Conservation (phyloP, 176 grass and related monocot genomes). For the Carex cristatella region DNA sequence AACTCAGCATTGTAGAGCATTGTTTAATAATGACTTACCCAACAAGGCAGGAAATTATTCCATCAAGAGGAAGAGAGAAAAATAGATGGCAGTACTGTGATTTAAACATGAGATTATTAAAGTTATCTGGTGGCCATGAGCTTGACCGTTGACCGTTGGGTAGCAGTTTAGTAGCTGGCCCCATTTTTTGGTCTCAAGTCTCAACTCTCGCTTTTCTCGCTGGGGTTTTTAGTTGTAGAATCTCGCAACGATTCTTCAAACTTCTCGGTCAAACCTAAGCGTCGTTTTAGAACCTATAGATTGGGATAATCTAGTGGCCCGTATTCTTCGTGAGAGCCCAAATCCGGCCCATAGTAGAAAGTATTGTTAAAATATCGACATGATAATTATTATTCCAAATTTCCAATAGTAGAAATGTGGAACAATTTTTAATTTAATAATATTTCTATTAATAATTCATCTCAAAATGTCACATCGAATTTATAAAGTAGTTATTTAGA, state of each 20-base stretch:
- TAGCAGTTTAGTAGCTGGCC: constrained; percentile 9
- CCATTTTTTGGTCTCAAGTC: not conserved
- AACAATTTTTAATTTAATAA: no score
- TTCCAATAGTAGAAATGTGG: no score
- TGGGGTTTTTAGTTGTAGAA: not conserved
- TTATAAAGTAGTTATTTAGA: no score
- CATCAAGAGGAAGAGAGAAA: not conserved
- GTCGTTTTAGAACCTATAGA: not conserved
- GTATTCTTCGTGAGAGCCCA: not conserved
- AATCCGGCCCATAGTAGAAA: not conserved
- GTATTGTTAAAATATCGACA: no score
- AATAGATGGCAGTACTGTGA: not conserved
- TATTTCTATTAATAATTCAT: no score
- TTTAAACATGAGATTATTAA: constrained; percentile 7
- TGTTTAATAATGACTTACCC: constrained; percentile 5
- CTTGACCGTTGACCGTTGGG: constrained; percentile 25
- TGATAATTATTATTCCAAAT: no score
- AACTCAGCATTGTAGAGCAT: not conserved
- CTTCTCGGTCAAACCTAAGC: constrained; percentile 27
- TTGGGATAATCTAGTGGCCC: not conserved
- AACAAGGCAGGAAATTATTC: not conserved
- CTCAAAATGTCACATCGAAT: no score
- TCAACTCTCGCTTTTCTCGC: not conserved
- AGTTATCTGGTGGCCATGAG: constrained; percentile 12
- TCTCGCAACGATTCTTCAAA: constrained; percentile 28